phyloP scores from a whole-genome alignment of 2,329 filamentous ascomycete species.

The Juglanconis oblonga region DNA sequence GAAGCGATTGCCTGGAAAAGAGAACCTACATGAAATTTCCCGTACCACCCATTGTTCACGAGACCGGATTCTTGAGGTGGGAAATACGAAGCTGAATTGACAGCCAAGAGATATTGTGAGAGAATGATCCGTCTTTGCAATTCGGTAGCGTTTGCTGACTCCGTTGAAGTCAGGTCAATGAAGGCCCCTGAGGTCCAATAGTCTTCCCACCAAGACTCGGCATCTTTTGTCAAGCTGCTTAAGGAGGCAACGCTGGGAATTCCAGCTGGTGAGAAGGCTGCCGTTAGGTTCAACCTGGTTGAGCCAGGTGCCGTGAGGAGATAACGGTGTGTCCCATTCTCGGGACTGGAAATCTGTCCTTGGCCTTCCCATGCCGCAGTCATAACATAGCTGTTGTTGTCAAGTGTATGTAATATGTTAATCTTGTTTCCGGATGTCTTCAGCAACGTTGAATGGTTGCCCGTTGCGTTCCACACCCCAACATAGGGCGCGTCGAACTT shows the following conservation, averaged over 20 bases:
- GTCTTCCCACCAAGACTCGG: conserved; percentile 42
- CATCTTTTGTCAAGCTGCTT: conserved; percentile 27
- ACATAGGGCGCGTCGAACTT: conserved; percentile 56
- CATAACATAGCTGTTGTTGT: conserved; percentile 40
- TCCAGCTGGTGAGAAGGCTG: conserved; percentile 30
- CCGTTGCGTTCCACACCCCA: conserved; percentile 46
- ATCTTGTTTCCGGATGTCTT: conserved; percentile 28
- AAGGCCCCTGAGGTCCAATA: conserved; percentile 52
- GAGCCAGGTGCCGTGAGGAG: conserved; percentile 29
- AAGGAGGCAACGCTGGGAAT: conserved; percentile 24
- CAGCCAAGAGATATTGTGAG: conserved; percentile 50
- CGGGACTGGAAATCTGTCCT: conserved; percentile 31
- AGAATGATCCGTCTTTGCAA: conserved; percentile 51
- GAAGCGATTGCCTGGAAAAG: not conserved
- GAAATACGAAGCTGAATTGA: conserved; percentile 48
- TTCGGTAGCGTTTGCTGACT: conserved; percentile 41
- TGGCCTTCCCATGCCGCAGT: conserved; percentile 35
- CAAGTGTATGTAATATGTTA: conserved; percentile 41
- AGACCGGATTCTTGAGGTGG: conserved; percentile 45
- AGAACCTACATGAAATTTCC: conserved; percentile 46
- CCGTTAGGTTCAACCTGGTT: conserved; percentile 28
- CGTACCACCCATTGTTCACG: conserved; percentile 55
- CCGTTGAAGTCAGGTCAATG: conserved; percentile 42
- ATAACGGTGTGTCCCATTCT: conserved; percentile 40
- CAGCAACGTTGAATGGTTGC: conserved; percentile 40